Conservation (phyloP, 495 filamentous ascomycete species). For the Aspergillus olivimuriae region DNA sequence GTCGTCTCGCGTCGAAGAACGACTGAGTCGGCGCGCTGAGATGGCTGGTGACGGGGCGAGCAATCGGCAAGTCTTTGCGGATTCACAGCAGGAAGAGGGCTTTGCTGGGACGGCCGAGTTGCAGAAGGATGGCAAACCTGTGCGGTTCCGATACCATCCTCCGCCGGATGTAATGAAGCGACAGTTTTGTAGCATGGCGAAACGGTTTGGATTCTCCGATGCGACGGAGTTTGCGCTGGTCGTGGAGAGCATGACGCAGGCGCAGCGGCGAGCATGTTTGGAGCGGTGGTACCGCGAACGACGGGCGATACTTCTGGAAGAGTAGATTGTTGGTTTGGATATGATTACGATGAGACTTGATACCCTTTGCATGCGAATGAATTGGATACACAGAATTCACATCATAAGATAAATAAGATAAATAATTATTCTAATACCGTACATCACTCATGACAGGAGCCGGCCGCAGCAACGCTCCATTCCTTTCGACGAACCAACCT, state of each 20-base stretch:
- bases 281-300: constrained; percentile 70
- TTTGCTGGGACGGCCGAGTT: constrained; percentile 5
- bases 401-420: too few relatives aligned
- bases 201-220: constrained; percentile 66
- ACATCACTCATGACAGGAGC: too few relatives aligned
- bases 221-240: constrained; percentile 85
- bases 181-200: constrained; percentile 89
- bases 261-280: constrained; percentile 69
- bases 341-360: neutral
- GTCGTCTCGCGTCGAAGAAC: constrained; percentile 75
- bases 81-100: constrained; percentile 26
- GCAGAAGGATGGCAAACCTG: constrained; percentile 17
- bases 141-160: constrained; percentile 68
- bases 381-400: too few relatives aligned
- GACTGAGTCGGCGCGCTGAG: constrained; percentile 68
- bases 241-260: constrained; percentile 91
- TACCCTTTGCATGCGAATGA: neutral
- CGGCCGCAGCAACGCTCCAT: too few relatives aligned
- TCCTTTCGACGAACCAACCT: constrained; percentile 10
- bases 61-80: constrained; percentile 45
- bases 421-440: too few relatives aligned
- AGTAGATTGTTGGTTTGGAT: neutral
- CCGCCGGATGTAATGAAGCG: constrained; percentile 66
- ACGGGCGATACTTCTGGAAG: constrained; percentile 32
- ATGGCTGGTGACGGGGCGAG: constrained; percentile 49